Evolutionary conservation across 768 basidiomycete species (phyloP).

Genomic region (Amanita polypyramis): DNA sequence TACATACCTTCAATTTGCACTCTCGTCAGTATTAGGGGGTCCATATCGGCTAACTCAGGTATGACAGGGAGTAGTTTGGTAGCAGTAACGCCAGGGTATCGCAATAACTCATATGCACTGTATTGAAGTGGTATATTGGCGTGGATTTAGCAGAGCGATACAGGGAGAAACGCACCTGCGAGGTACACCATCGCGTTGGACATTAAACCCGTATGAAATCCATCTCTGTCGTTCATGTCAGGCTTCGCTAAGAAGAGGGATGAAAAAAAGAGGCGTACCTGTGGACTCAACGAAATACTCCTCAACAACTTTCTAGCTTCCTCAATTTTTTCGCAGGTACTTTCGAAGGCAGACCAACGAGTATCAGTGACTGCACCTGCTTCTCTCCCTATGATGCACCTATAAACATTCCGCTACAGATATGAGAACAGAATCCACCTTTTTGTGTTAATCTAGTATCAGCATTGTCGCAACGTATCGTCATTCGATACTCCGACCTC

Average conservation of each 20-base stretch:
- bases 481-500: constrained; percentile 84
- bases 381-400: constrained; percentile 22
- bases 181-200: constrained; percentile 33
- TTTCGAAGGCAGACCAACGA: constrained; percentile 30
- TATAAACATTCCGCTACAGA: not conserved
- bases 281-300: constrained; percentile 29
- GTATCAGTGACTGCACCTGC: constrained; percentile 36
- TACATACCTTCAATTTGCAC: constrained; percentile 61
- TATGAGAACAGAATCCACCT: constrained; percentile 28
- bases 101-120: constrained; percentile 71
- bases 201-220: constrained; percentile 29
- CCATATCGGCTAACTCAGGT: constrained; percentile 40
- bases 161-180: constrained; percentile 24
- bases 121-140: not conserved
- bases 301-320: constrained; percentile 27
- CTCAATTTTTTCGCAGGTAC: constrained; percentile 21
- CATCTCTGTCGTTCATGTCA: constrained; percentile 19
- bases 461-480: constrained; percentile 81
- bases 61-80: constrained; percentile 29
- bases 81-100: constrained; percentile 42
- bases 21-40: constrained; percentile 43
- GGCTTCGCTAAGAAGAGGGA: not conserved
- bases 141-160: not conserved
- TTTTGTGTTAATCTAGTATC: constrained; percentile 73
- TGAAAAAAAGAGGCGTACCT: constrained; percentile 17